Percentiles rank a stretch among this genome's conserved stretches.
Evolutionary conservation across 768 basidiomycete genomes (phyloP).

Genomic region (Suillus sp.): DNA sequence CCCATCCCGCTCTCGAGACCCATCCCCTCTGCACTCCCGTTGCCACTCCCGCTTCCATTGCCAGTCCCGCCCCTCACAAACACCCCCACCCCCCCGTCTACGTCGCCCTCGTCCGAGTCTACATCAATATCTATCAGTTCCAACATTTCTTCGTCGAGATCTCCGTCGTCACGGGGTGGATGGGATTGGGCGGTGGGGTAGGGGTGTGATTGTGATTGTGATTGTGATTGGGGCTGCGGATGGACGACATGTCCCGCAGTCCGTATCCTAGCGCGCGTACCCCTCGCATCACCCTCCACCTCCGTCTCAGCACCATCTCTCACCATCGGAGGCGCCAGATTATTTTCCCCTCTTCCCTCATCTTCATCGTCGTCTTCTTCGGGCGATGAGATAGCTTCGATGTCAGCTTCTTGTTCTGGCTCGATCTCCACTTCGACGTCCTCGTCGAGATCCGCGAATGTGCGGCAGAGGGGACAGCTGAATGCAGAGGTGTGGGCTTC

Average conservation of each 20-base stretch:
- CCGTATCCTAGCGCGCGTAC: slow-evolving; percentile 29
- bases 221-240: not conserved
- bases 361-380: slow-evolving; percentile 18
- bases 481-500: slow-evolving; percentile 91
- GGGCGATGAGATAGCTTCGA: slow-evolving; percentile 1
- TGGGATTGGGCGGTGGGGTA: not conserved
- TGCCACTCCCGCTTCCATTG: slow-evolving; percentile 16
- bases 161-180: slow-evolving; percentile 9
- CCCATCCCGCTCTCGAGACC: slow-evolving; percentile 5
- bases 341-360: slow-evolving; percentile 21
- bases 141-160: slow-evolving; percentile 31
- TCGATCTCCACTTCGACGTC: slow-evolving; percentile 80
- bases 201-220: not conserved
- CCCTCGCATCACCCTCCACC: slow-evolving; percentile 30
- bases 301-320: slow-evolving; percentile 38
- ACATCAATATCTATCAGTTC: slow-evolving; percentile 20
- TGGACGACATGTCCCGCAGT: slow-evolving; percentile 28
- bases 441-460: slow-evolving; percentile 93
- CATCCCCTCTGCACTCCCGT: slow-evolving; percentile 11
- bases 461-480: slow-evolving; percentile 92
- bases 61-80: slow-evolving; percentile 19
- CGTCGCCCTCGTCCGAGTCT: slow-evolving; percentile 17
- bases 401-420: slow-evolving; percentile 30
- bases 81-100: not conserved
- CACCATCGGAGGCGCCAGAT: slow-evolving; percentile 18